A percentile compares a stretch with the other conserved stretches of the same genome.
Evolutionary conservation across 352 stramenopile species (phyloP).

Genomic region (Globisporangium orthogonon): DNA sequence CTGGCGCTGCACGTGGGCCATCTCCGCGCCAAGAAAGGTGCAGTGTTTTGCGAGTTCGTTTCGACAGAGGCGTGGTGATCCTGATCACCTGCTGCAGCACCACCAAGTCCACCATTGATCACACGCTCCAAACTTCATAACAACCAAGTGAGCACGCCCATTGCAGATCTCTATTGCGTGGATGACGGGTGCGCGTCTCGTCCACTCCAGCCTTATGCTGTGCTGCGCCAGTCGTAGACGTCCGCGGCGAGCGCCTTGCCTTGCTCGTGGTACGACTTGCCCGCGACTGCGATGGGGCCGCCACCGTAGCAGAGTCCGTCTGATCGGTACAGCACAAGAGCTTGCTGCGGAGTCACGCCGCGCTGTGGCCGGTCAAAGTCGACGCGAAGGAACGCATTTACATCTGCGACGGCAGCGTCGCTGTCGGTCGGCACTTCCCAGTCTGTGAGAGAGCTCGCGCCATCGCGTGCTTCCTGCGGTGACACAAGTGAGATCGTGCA

Average conservation of each 20-base stretch:
- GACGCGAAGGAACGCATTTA: slow-evolving; percentile 43
- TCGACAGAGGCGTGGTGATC: no score
- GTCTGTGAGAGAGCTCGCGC: slow-evolving; percentile 45
- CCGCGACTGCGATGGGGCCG: slow-evolving; percentile 55
- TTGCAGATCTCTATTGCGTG: no score
- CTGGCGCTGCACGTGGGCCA: no score
- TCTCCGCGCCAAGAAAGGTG: no score
- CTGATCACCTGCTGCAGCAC: no score
- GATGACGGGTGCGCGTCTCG: no score
- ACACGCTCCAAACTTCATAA: no score
- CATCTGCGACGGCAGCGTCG: slow-evolving; percentile 5
- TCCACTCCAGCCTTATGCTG: slow-evolving; percentile 3
- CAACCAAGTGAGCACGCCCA: no score
- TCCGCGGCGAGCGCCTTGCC: slow-evolving; percentile 33
- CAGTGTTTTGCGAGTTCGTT: no score
- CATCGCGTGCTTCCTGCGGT: slow-evolving; percentile 19
- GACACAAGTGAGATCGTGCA: slow-evolving; percentile 63
- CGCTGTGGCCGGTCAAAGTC: slow-evolving; percentile 81
- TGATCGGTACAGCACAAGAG: slow-evolving; percentile 77
- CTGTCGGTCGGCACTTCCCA: slow-evolving; percentile 20
- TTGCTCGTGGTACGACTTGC: slow-evolving; percentile 65
- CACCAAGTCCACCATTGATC: no score
- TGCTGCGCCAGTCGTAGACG: slow-evolving; percentile 52
- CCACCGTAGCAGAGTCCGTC: slow-evolving; percentile 81
- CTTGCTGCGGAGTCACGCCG: slow-evolving; percentile 78